Conservation (phyloP, 2,329 filamentous ascomycete genomes). For the Penicillium capsulatum region DNA sequence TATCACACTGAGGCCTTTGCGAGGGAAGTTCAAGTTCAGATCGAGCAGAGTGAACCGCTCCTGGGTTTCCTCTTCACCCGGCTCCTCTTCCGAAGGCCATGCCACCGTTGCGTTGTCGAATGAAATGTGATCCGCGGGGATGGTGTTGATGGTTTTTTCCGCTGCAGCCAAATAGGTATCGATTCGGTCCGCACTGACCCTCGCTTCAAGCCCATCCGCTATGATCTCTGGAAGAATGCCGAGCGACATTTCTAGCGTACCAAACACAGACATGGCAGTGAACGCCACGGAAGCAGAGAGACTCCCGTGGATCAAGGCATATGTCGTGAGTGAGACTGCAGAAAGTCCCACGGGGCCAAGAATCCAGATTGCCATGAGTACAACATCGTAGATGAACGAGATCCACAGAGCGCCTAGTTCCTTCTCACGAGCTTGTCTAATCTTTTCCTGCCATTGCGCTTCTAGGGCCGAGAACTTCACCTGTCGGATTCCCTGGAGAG, state of each 20-base stretch:
- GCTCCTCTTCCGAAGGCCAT: constrained; percentile 66
- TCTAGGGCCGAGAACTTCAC: constrained; percentile 81
- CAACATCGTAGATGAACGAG: constrained; percentile 61
- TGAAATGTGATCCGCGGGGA: constrained; percentile 55
- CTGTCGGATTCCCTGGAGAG: constrained; percentile 72
- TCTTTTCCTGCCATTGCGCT: constrained; percentile 67
- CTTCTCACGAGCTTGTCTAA: constrained; percentile 59
- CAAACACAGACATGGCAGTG: constrained; percentile 68
- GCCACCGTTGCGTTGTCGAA: constrained; percentile 67
- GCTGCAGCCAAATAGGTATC: constrained; percentile 66
- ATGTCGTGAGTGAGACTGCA: constrained; percentile 65
- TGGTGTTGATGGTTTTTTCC: constrained; percentile 61
- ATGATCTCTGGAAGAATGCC: constrained; percentile 69
- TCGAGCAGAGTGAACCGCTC: constrained; percentile 64
- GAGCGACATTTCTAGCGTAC: constrained; percentile 66
- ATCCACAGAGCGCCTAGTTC: constrained; percentile 65
- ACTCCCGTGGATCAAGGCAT: constrained; percentile 59
- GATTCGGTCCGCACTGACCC: constrained; percentile 68
- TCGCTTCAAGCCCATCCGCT: constrained; percentile 65
- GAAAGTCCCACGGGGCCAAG: constrained; percentile 69
- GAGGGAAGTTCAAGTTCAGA: constrained; percentile 63
- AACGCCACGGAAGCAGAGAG: constrained; percentile 72
- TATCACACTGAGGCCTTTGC: constrained; percentile 66
- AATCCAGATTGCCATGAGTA: constrained; percentile 65
- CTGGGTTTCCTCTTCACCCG: constrained; percentile 44